These are phyloP conservation scores for Wickerhamomyces sp. DNA, from an alignment of 1,139 yeast genomes.

Conservation along the genomic window DNA sequence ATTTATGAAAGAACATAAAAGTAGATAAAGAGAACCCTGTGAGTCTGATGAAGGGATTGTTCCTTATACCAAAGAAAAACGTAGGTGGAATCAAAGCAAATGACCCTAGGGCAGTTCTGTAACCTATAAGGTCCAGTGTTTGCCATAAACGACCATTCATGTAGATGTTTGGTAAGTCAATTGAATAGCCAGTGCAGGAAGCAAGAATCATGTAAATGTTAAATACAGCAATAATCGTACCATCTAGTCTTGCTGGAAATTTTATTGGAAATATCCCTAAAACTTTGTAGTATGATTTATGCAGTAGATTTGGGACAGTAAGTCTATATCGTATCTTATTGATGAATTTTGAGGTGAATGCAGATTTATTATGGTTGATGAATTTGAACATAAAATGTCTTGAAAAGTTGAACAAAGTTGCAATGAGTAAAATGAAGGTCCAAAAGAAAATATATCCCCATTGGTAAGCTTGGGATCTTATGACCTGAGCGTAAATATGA, in stretches of 20 bases:
- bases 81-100: conserved; percentile 49
- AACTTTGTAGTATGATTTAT: conserved; percentile 17
- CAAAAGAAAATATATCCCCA: conserved; percentile 40
- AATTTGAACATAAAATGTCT: conserved; percentile 16
- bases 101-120: conserved; percentile 49
- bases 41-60: conserved; percentile 49
- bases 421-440: conserved; percentile 29
- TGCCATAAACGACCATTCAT: conserved; percentile 36
- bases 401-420: conserved; percentile 25
- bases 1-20: conserved; percentile 45
- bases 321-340: conserved; percentile 15
- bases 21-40: conserved; percentile 45
- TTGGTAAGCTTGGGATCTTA: conserved; percentile 35
- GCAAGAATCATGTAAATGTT: conserved; percentile 33
- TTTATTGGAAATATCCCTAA: conserved; percentile 30
- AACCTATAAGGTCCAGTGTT: conserved; percentile 41
- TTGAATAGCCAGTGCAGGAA: conserved; percentile 34
- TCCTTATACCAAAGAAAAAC: conserved; percentile 55
- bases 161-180: conserved; percentile 36
- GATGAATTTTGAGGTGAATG: conserved; percentile 10
- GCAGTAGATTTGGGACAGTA: conserved; percentile 37
- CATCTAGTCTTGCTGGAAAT: conserved; percentile 48
- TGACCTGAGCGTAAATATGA: conserved; percentile 26
- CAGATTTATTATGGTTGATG: conserved; percentile 9
- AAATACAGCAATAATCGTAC: conserved; percentile 35